Conservation (phyloP, 805 yeast genomes). For the Yarrowia hollandica region DNA sequence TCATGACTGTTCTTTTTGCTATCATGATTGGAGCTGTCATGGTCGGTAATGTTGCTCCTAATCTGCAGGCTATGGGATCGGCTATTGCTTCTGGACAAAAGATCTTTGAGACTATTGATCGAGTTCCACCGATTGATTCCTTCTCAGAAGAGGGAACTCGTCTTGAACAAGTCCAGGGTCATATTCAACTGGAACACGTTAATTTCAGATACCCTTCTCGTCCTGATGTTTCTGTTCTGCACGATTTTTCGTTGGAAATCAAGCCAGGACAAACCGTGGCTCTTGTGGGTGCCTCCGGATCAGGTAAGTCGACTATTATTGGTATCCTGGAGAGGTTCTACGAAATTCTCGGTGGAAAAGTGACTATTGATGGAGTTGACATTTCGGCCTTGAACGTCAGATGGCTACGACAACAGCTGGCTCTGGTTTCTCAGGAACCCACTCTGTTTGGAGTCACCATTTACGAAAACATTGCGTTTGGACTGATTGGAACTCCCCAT, state of each 20-base stretch:
- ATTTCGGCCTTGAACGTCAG: conserved; percentile 69
- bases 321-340: conserved; percentile 86
- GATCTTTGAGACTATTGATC: conserved; percentile 47
- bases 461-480: conserved; percentile 83
- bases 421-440: conserved; percentile 95
- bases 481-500: conserved; percentile 69
- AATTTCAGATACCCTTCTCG: conserved; percentile 78
- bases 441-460: conserved; percentile 89
- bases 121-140: conserved; percentile 45
- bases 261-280: conserved; percentile 92
- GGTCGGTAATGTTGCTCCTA: conserved; percentile 47
- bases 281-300: conserved; percentile 92
- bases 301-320: conserved; percentile 89
- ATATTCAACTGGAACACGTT: conserved; percentile 77
- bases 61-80: conserved; percentile 42
- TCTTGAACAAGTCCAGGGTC: conserved; percentile 49
- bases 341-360: conserved; percentile 71
- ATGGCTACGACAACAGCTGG: conserved; percentile 71
- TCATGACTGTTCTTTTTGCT: conserved; percentile 44
- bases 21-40: conserved; percentile 48
- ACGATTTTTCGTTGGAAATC: conserved; percentile 71
- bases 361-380: conserved; percentile 82
- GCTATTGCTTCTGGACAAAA: conserved; percentile 47
- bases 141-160: conserved; percentile 42
- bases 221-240: conserved; percentile 79